Evolutionary conservation across 2,329 filamentous ascomycete genomes (phyloP).

Genomic region (Fusarium pseudonygamai): DNA sequence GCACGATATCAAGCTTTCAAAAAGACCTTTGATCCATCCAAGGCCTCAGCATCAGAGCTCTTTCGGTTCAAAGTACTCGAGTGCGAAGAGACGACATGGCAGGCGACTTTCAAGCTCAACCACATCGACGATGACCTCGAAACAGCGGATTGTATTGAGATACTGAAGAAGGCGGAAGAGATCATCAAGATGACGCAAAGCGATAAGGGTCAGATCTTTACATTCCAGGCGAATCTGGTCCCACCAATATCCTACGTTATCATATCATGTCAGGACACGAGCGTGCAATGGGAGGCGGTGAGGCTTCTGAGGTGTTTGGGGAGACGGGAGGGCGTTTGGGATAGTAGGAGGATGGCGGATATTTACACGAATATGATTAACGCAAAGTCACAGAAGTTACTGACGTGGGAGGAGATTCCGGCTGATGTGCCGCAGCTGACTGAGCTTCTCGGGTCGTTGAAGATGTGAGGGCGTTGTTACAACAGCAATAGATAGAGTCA

Average conservation of each 20-base stretch:
- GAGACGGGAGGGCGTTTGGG: constrained; percentile 20
- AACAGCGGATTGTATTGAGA: background rate
- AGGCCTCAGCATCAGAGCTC: background rate
- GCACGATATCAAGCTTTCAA: background rate
- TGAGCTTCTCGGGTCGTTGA: background rate
- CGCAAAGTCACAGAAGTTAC: background rate
- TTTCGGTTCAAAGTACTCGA: constrained; percentile 5
- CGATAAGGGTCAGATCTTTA: background rate
- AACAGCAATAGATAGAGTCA: background rate
- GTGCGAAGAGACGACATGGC: constrained; percentile 1
- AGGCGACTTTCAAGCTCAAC: background rate
- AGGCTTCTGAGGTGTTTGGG: background rate
- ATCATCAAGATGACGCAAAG: background rate
- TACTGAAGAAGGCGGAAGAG: background rate
- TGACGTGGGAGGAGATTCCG: constrained; percentile 9
- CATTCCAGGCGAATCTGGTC: constrained; percentile 5
- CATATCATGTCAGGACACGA: constrained; percentile 7
- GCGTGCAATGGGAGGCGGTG: constrained; percentile 11
- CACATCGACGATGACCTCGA: background rate
- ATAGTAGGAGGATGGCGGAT: constrained; percentile 16
- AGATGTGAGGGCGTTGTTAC: background rate
- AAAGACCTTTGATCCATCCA: background rate
- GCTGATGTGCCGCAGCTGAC: constrained; percentile 6
- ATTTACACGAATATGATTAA: constrained; percentile 12
- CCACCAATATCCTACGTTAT: constrained; percentile 13